Conservation (phyloP, 208 protist genomes). For the Trichomonas tenax region DNA sequence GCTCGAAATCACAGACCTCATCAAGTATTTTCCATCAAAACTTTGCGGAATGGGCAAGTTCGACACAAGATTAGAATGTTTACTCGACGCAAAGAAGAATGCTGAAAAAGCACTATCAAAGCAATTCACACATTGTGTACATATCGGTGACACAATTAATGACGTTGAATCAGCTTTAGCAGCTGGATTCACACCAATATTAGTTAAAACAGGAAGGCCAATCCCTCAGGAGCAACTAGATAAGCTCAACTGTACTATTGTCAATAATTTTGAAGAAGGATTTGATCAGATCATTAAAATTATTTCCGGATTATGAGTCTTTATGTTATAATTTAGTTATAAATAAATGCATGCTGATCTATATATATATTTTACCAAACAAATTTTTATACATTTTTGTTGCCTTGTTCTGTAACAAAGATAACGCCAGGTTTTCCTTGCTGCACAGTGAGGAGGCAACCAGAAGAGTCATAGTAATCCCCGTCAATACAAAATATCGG, state of each 20-base stretch:
- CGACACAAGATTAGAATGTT: not conserved
- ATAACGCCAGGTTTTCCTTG: not conserved
- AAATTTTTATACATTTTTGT: not conserved
- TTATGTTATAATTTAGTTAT: not conserved
- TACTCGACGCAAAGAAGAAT: not conserved
- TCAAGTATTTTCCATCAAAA: not conserved
- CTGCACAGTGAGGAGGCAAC: not conserved
- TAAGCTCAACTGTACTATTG: no score
- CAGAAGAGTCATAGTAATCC: not conserved
- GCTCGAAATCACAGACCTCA: not conserved
- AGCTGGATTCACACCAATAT: not conserved
- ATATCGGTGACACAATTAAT: not conserved
- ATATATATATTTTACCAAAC: not conserved
- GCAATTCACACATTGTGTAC: not conserved
- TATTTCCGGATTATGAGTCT: no score
- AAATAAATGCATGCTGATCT: not conserved
- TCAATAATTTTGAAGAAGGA: no score
- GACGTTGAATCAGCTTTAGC: not conserved
- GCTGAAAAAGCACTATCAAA: not conserved
- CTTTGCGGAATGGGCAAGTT: not conserved
- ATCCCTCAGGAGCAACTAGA: not conserved
- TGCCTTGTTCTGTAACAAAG: constrained; percentile 1
- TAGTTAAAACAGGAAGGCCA: not conserved
- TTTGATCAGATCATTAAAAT: no score
- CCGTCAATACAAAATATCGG: constrained; percentile 2